These are phyloP conservation scores for Neurospora africana DNA, from an alignment of 495 filamentous ascomycete genomes.

Conservation along the genomic window DNA sequence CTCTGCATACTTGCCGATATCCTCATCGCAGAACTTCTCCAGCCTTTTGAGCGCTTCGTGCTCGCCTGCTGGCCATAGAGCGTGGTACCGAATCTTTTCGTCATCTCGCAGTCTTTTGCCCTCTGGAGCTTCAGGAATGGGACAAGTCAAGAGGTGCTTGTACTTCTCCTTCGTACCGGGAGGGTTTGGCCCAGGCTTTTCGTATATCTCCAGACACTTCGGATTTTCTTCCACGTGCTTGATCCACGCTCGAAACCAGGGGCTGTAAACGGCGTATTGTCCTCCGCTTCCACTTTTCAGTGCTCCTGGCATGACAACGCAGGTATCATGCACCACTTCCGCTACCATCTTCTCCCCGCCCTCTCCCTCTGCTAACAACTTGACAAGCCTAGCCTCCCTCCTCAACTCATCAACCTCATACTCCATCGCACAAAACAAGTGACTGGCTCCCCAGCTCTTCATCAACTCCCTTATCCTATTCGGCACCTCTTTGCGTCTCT, in stretches of 20 bases:
- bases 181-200: constrained; percentile 49
- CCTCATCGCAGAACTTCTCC: constrained; percentile 58
- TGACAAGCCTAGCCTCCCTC: constrained; percentile 59
- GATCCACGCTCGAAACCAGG: constrained; percentile 73
- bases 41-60: constrained; percentile 59
- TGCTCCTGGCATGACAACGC: constrained; percentile 64
- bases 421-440: constrained; percentile 61
- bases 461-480: constrained; percentile 57
- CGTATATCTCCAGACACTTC: constrained; percentile 49
- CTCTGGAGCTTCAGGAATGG: constrained; percentile 53
- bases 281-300: constrained; percentile 53
- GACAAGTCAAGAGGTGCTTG: constrained; percentile 48
- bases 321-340: constrained; percentile 64
- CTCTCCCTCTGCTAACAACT: constrained; percentile 35
- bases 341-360: constrained; percentile 46
- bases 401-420: constrained; percentile 72
- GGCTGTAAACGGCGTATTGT: constrained; percentile 76
- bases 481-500: constrained; percentile 53
- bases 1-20: constrained; percentile 49
- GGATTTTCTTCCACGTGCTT: constrained; percentile 57
- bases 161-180: constrained; percentile 26
- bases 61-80: constrained; percentile 72
- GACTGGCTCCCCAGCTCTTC: constrained; percentile 62
- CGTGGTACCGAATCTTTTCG: constrained; percentile 36
- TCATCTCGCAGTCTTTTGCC: constrained; percentile 54